These are phyloP conservation scores for Alternaria triticimaculans DNA, from an alignment of 2,329 filamentous ascomycete species.

Conservation along the genomic window DNA sequence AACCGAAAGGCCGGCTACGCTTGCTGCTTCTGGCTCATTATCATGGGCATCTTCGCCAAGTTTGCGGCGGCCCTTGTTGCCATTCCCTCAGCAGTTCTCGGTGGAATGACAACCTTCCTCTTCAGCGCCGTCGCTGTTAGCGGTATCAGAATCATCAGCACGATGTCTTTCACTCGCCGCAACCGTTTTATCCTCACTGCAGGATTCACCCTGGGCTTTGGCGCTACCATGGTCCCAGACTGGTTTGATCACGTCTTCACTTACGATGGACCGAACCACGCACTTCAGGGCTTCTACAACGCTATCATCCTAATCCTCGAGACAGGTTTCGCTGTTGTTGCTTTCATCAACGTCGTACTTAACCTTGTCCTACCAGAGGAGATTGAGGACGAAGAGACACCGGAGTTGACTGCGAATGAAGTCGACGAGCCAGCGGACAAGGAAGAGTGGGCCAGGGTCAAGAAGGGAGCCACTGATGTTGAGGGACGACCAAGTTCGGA, in stretches of 20 bases:
- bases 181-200: conserved; percentile 84
- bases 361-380: conserved; percentile 78
- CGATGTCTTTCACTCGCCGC: conserved; percentile 76
- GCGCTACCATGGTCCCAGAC: conserved; percentile 55
- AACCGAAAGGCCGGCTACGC: conserved; percentile 82
- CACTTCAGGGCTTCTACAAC: conserved; percentile 75
- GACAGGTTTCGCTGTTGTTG: conserved; percentile 74
- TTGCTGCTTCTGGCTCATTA: conserved; percentile 75
- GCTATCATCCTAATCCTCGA: conserved; percentile 61
- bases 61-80: conserved; percentile 80
- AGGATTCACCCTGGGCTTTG: conserved; percentile 73
- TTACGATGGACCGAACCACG: conserved; percentile 71
- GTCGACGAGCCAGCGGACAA: conserved; percentile 47
- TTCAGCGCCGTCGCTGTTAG: conserved; percentile 79
- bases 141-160: conserved; percentile 76
- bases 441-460: conserved; percentile 51
- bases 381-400: conserved; percentile 67
- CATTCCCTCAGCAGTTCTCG: conserved; percentile 65
- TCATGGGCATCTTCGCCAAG: conserved; percentile 85
- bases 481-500: conserved; percentile 20
- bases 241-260: conserved; percentile 78
- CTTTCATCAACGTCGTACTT: conserved; percentile 73
- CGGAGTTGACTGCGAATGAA: conserved; percentile 52
- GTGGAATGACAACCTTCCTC: conserved; percentile 73
- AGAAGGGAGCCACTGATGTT: conserved; percentile 29